Conservation (phyloP, 2,329 filamentous ascomycete genomes). For the Phialocephala subalpina region DNA sequence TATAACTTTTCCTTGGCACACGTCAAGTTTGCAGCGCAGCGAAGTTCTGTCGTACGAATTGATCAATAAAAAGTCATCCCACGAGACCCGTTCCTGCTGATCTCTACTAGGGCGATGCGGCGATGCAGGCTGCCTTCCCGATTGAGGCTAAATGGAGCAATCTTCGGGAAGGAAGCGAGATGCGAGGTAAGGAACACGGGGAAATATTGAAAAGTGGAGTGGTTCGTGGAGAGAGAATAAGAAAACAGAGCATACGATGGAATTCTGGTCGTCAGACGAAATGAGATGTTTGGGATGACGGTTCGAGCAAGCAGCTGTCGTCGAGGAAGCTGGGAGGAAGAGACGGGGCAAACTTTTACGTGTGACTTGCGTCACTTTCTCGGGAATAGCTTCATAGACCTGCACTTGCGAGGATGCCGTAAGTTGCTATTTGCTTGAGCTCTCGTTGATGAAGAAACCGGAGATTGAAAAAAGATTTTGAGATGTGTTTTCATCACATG, state of each 20-base stretch:
- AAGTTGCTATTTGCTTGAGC: too few relatives aligned
- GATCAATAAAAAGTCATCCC: background rate
- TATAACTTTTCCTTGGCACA: constrained; percentile 6
- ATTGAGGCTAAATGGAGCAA: background rate
- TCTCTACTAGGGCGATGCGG: background rate
- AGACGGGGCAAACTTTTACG: background rate
- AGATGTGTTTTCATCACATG: too few relatives aligned
- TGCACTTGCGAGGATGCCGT: too few relatives aligned
- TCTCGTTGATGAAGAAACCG: too few relatives aligned
- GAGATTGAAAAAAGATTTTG: too few relatives aligned
- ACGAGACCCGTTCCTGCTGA: constrained; percentile 1
- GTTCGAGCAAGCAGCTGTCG: background rate
- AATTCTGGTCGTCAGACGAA: too few relatives aligned
- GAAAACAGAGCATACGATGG: background rate
- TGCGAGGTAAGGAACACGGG: background rate
- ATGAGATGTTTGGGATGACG: too few relatives aligned
- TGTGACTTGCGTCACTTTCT: background rate
- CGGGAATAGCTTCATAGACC: background rate
- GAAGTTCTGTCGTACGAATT: background rate
- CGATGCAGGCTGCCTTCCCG: background rate
- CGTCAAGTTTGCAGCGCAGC: background rate
- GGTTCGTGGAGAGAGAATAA: background rate
- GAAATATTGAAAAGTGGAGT: too few relatives aligned
- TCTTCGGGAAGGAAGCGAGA: background rate
- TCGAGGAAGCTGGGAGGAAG: too few relatives aligned